Conservation (phyloP, 176 grass and related monocot species). For the Panicum miliaceum region DNA sequence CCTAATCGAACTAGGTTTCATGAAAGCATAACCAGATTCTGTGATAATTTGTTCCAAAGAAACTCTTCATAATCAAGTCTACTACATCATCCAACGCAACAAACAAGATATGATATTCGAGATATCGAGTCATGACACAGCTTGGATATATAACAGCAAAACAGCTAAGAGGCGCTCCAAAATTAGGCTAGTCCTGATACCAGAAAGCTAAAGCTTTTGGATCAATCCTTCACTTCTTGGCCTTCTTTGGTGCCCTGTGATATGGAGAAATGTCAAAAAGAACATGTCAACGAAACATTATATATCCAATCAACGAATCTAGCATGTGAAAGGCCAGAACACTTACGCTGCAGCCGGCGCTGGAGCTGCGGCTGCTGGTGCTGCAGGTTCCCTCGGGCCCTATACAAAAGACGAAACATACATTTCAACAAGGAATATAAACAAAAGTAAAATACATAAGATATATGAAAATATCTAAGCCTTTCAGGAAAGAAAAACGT, state of each 20-base stretch:
- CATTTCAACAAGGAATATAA: neutral
- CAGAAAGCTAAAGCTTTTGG: neutral
- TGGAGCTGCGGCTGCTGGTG: conserved; percentile 40
- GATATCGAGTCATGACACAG: neutral
- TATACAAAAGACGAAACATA: neutral
- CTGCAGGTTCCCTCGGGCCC: conserved; percentile 9
- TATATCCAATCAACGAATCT: neutral
- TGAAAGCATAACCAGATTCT: conserved; percentile 13
- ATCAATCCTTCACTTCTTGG: conserved; percentile 7
- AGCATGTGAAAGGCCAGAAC: neutral
- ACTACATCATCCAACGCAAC: conserved; percentile 20
- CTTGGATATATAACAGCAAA: conserved; percentile 5
- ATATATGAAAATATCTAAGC: neutral
- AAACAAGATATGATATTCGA: conserved; percentile 10
- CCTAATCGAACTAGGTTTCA: neutral
- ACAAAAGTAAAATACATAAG: neutral
- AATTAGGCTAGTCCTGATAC: conserved; percentile 5
- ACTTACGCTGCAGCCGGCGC: conserved; percentile 44
- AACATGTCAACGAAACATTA: neutral
- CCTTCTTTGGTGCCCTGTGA: conserved; percentile 28
- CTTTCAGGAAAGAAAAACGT: neutral
- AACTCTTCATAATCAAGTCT: conserved; percentile 42
- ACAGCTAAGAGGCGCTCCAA: conserved; percentile 13
- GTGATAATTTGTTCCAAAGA: neutral
- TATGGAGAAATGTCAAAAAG: neutral